phyloP scores from a whole-genome alignment of 2,329 filamentous ascomycete genomes.

The Zymoseptoria tritici region DNA sequence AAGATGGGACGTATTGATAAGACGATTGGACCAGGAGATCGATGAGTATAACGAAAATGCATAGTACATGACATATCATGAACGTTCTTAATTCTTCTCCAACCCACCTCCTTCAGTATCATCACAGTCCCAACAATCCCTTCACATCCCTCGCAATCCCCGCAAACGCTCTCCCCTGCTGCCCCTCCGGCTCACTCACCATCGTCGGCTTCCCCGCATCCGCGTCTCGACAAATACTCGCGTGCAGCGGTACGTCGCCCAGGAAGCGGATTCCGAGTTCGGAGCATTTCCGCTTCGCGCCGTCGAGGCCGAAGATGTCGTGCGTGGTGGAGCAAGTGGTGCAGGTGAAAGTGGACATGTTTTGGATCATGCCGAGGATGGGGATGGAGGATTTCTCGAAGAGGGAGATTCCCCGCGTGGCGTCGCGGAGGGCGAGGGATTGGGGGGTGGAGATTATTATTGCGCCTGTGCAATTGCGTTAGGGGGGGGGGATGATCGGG shows the following conservation, averaged over 20 bases:
- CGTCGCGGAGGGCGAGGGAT: constrained; percentile 84
- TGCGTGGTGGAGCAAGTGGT: constrained; percentile 45
- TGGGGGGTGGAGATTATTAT: constrained; percentile 91
- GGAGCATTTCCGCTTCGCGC: constrained; percentile 60
- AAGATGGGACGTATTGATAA: too few relatives aligned
- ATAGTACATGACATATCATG: too few relatives aligned
- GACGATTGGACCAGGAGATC: too few relatives aligned
- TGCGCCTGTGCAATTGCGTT: too few relatives aligned
- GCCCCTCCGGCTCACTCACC: constrained; percentile 71
- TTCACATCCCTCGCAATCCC: constrained; percentile 18
- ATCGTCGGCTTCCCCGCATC: constrained; percentile 85
- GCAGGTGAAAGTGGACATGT: constrained; percentile 81
- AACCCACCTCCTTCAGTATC: too few relatives aligned
- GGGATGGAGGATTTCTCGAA: constrained; percentile 78
- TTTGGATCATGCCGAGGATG: constrained; percentile 80
- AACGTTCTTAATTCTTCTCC: too few relatives aligned
- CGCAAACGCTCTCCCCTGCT: constrained; percentile 64
- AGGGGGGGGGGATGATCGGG: too few relatives aligned
- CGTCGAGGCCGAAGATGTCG: constrained; percentile 33
- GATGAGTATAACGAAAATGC: too few relatives aligned
- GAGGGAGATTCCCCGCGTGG: constrained; percentile 85
- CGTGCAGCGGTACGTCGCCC: constrained; percentile 82
- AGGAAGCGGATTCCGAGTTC: constrained; percentile 71
- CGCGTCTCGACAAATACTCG: constrained; percentile 77
- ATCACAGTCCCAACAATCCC: background rate